phyloP scores from a whole-genome alignment of 306 rosid genomes.

The Cyamopsis tetragonoloba region DNA sequence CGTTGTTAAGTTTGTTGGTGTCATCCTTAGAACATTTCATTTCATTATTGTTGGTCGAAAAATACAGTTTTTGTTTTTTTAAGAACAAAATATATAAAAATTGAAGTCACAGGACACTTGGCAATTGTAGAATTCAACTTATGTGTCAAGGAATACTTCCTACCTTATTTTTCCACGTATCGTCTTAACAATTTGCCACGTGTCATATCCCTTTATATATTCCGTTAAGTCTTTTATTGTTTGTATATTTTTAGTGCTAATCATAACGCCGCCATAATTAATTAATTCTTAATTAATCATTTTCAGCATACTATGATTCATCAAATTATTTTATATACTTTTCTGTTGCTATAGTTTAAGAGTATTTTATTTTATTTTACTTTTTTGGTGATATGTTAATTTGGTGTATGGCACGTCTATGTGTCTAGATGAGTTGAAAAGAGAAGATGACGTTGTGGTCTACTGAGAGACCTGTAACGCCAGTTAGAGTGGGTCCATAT shows the following conservation, averaged over 20 bases:
- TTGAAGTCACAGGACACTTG: constrained; percentile 19
- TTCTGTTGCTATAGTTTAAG: too few relatives aligned
- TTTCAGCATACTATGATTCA: neutral
- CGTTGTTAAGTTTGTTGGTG: neutral
- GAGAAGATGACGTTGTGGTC: neutral
- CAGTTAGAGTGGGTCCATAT: neutral
- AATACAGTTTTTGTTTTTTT: neutral
- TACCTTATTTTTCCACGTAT: neutral
- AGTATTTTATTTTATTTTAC: neutral
- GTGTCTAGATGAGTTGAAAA: neutral
- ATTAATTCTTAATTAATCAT: neutral
- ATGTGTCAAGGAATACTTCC: neutral
- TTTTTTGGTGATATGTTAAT: neutral
- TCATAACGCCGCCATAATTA: neutral
- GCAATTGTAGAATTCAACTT: neutral
- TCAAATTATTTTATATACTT: neutral
- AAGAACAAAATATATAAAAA: neutral
- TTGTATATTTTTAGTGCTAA: neutral
- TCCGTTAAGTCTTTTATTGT: neutral
- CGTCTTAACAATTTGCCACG: constrained; percentile 1
- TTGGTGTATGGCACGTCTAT: constrained; percentile 24
- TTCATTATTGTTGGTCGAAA: neutral
- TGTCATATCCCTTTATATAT: neutral
- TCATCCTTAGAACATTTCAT: constrained; percentile 7
- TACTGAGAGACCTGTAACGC: neutral